Evolutionary conservation across 106 monocot species (phyloP), one percentile per base, ranked within the genome.

Genomic region (Xerophyta viscosa): DNA sequence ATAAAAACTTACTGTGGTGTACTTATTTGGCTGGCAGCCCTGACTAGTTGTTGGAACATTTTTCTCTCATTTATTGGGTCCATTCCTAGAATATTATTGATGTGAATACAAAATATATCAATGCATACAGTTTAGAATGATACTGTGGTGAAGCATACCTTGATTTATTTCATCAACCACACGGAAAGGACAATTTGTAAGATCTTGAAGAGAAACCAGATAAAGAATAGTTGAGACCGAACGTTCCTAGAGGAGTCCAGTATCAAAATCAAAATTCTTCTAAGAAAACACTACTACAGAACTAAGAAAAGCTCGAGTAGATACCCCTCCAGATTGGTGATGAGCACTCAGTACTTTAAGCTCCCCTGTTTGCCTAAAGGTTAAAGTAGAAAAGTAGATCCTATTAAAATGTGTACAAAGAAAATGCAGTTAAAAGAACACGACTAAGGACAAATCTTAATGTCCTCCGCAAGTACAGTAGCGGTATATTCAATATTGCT

Each of bases 81-180:
- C 96, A 98, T 98, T 27, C 96, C 96, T 98, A n/a, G n/a, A n/a
- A n/a, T n/a, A n/a, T n/a, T n/a, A n/a, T n/a, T n/a, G n/a, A n/a
- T n/a, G n/a, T n/a, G n/a, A n/a, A n/a, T n/a, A n/a, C n/a, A n/a
- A 43, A 50, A 25, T 28, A 3, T 13, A 36, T 3, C 20, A 19
- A 31, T 33, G 46, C 11, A 8, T 3, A 29, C 3, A 47, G 4
- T 36, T 20, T 23, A 15, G n/a, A n/a, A n/a, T n/a, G n/a, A n/a
- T n/a, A 24, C 2, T 1, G 37, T 20, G 8, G 33, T 36, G 29
- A 2, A 47, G 8, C 14, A 13, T 67, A 82, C 94, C 94, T 77
- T 98, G 96, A 69, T 98, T 98, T 58, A 98, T 98, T 57, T 98
- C 96, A 61, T 98, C 96, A 42, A 98, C 96, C 0, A 98, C 96